Base-by-base conservation (phyloP, 805 yeast species). In the Lipomyces sp. region DNA sequence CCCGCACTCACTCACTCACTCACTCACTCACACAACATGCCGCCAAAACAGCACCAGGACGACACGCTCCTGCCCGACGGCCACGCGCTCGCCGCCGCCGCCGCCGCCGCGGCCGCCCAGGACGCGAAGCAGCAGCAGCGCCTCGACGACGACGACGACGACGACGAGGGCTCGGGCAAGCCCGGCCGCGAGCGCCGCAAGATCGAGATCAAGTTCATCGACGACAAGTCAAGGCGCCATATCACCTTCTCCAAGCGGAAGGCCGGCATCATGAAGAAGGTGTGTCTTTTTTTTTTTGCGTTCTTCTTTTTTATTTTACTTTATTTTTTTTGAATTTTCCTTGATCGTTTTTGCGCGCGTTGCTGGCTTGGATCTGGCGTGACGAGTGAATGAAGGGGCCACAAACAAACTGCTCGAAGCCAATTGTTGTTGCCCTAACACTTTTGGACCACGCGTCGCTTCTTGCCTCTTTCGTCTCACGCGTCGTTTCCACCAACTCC, bases 251-350 rank as follows among this genome's bases (percentile, higher is more conserved):
- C 97, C 47, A 93, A 93, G 74, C 85, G 98, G 72, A 91, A 91
- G 72, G 98, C 96, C 40, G 98, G 98, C 62, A 91, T 93, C 65
- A 93, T 93, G 98, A 93, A 93, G 74, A 93, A 93, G 56, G 61
- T 57, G 18, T 21, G 45, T 39, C 11, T 14, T 21, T 39, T 35
- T 45, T 31, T 3, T n/a, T 43, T 37, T n/a, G n/a, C 18, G 26
- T 14, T 45, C 21, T 36, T n/a, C 29, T n/a, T 38, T 24, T 19
- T 35, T 26, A n/a, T 43, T 24, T 31, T 42, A 24, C 32, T 13
- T n/a, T 42, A 32, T 22, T 29, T n/a, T 35, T 11, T 4, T 8
- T 23, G 19, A 29, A 23, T 34, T 40, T 2, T 43, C 13, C 36
- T 16, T 43, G 14, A 24, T 32, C 16, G 31, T 31, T 39, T 39